phyloP scores from a whole-genome alignment of 495 filamentous ascomycete species.

The Podospora pseudoanserina region DNA sequence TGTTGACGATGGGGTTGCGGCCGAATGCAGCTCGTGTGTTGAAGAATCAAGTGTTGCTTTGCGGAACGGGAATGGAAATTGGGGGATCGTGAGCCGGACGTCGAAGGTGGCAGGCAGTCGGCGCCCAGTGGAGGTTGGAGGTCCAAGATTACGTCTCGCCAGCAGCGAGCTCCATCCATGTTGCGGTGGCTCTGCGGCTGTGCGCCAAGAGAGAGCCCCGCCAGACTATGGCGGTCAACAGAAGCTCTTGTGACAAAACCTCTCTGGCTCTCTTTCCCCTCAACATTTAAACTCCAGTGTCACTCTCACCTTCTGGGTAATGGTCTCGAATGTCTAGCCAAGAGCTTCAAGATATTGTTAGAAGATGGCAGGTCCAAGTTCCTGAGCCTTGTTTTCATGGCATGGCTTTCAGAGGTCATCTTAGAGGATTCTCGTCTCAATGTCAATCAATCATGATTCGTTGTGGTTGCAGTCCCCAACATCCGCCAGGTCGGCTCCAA shows the following conservation, averaged over 20 bases:
- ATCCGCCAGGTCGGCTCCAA: not conserved
- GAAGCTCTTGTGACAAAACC: not conserved
- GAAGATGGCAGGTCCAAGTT: not conserved
- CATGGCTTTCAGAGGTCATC: conserved; percentile 2
- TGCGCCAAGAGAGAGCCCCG: conserved; percentile 24
- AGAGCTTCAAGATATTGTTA: not conserved
- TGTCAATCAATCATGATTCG: not conserved
- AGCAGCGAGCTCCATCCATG: conserved; percentile 10
- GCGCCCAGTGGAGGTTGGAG: conserved; percentile 23
- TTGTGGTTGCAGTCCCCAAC: too few species aligned
- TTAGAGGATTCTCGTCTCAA: not conserved
- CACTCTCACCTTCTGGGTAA: not conserved
- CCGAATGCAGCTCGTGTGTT: conserved; percentile 25
- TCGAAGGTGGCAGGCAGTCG: conserved; percentile 15
- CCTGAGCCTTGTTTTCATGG: not conserved
- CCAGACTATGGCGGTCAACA: conserved; percentile 18
- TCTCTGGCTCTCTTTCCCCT: not conserved
- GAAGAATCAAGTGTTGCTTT: conserved; percentile 4
- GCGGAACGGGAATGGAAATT: conserved; percentile 18
- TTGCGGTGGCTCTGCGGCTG: conserved; percentile 16
- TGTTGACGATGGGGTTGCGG: conserved; percentile 40
- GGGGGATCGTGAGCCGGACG: conserved; percentile 7
- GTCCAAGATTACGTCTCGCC: conserved; percentile 38
- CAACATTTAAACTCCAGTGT: not conserved
- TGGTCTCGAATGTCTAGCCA: not conserved